These are phyloP conservation scores for Eimeria tenella DNA, from an alignment of 169 alveolate genomes.

Conservation along the genomic window DNA sequence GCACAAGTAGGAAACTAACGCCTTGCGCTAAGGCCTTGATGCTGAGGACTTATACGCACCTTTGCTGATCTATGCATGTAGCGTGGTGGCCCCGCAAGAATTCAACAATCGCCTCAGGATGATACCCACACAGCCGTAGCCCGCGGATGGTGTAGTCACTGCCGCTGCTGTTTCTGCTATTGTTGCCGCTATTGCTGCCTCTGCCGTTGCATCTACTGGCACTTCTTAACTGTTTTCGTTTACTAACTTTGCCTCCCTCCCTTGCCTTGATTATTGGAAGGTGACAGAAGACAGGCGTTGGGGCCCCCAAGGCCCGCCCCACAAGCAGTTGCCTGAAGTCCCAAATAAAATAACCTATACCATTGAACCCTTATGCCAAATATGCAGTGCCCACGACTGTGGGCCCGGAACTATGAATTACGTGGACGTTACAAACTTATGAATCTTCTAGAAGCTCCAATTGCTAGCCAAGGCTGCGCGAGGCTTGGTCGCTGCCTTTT, in stretches of 20 bases:
- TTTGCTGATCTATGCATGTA: neutral
- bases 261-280: slow-evolving; percentile 76
- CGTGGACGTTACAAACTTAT: neutral
- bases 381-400: neutral
- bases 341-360: neutral
- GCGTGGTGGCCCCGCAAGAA: neutral
- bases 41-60: neutral
- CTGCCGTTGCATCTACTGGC: neutral
- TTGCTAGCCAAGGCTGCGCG: neutral
- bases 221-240: slow-evolving; percentile 64
- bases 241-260: slow-evolving; percentile 81
- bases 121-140: neutral
- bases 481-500: neutral
- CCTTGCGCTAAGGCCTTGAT: neutral
- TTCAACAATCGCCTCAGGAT: neutral
- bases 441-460: neutral
- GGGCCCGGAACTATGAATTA: neutral
- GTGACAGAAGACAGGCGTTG: slow-evolving; percentile 81
- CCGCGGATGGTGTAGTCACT: neutral
- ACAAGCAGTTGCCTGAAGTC: slow-evolving; percentile 78
- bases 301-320: slow-evolving; percentile 80
- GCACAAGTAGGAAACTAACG: neutral
- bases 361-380: neutral
- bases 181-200: neutral
- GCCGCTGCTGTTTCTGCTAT: too few species aligned